phyloP scores from a whole-genome alignment of 176 grass and related monocot species.

The Aegilops bicornis region DNA sequence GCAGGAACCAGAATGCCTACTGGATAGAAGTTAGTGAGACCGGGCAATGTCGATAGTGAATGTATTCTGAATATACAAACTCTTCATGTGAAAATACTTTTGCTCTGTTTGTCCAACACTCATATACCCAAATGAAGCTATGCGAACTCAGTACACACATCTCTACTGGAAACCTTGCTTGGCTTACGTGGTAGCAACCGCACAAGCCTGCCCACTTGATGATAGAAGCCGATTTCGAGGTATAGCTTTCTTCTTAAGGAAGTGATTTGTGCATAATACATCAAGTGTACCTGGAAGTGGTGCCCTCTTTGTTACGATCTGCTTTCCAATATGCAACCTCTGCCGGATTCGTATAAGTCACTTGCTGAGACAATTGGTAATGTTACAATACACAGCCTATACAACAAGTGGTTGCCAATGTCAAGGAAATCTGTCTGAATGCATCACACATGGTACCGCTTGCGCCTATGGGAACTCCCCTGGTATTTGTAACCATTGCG shows the following conservation, averaged over 20 bases:
- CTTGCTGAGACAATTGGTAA: slow-evolving; percentile 77
- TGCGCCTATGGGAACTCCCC: slow-evolving; percentile 82
- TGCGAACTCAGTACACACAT: slow-evolving; percentile 91
- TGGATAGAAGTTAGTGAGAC: not conserved
- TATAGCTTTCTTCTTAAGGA: slow-evolving; percentile 23
- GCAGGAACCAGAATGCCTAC: not conserved
- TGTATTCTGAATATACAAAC: not conserved
- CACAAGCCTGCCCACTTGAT: slow-evolving; percentile 95
- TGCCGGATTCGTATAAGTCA: slow-evolving; percentile 65
- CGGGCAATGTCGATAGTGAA: not conserved
- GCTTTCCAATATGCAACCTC: slow-evolving; percentile 47
- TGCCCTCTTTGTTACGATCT: not conserved
- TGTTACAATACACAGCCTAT: slow-evolving; percentile 72
- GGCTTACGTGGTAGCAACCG: slow-evolving; percentile 71
- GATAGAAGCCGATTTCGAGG: slow-evolving; percentile 84
- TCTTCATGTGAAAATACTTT: slow-evolving; percentile 88
- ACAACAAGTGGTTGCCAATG: slow-evolving; percentile 87
- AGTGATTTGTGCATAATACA: not conserved
- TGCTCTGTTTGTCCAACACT: slow-evolving; percentile 94
- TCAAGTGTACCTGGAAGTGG: not conserved
- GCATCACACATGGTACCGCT: slow-evolving; percentile 56
- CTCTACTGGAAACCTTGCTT: slow-evolving; percentile 96
- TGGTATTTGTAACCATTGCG: not conserved
- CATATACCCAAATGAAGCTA: slow-evolving; percentile 78
- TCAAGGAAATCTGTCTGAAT: slow-evolving; percentile 80